Base-by-base conservation (phyloP, 78 protist genomes). In the Isochrysis galbana region DNA sequence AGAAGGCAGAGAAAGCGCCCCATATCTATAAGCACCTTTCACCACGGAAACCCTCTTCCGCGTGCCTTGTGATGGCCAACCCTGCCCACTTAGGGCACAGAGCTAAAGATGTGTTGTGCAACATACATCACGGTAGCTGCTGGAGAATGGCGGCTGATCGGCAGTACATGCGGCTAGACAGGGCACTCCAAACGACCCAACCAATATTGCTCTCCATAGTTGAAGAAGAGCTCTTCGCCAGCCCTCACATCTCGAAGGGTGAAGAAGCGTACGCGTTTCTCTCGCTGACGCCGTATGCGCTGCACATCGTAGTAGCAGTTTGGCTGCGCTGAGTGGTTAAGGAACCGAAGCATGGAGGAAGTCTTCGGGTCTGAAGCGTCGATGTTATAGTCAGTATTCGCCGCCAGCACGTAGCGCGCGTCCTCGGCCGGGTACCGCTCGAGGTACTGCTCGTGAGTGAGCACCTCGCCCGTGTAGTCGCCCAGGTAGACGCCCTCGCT, bases 381-480 rank as follows among this genome's bases (percentile, higher is more conserved):
- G 74, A 61, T 61, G 74, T 61, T 61, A 7, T 11, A 61, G 74
- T 61, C 74, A 10, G 74, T 11, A 32, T 11, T 61, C 29, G 74
- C 74, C 29, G 74, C 74, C 36, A 61, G 74, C 23, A 61, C 74
- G 23, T 61, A 61, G 36, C 23, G 74, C 74, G 74, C 74, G 14
- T 61, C 74, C 23, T 61, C 74, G 14, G 19, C 23, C 4, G 74
- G 74, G 74, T 61, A 61, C 74, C 23, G 10, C 10, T 23, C 74
- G 7, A 61, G 23, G 74, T 61, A 61, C 74, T 61, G 36, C 74
- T 61, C 74, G 19, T 61, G 74, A 3, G 74, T 61, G 36, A 61
- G 74, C n/a, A 61, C 74, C 74, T 61, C 74, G 74, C 74, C 74
- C 10, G 74, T 61, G 74, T 61, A 61, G n/a, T 61, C 74, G n/a